Base-by-base conservation (phyloP, 2,329 filamentous ascomycete genomes). In the Talaromyces marneffei region DNA sequence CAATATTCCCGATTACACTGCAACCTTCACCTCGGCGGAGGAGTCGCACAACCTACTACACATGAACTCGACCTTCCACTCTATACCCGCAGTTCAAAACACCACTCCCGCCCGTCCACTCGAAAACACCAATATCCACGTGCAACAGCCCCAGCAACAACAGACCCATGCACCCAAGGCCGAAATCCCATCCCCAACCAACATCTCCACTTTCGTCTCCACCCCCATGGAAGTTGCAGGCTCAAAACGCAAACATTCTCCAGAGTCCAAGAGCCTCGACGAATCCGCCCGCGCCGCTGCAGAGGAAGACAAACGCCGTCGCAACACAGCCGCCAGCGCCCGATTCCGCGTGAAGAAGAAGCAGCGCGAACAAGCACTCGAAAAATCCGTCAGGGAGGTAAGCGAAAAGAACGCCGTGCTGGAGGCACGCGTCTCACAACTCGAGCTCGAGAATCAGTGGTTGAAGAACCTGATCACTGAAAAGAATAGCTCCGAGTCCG, bases 271-370 rank as follows among this genome's bases (percentile, higher is more conserved):
- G 54, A 84, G 75, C 69, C 82, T 88, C 54, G 89, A 92, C 74
- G 89, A 92, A 65, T 80, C 85, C 40, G 87, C 88, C 12, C 87
- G 89, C 40, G 67, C 86, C 5, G 88, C 88, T 12, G 91, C 91
- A 23, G 91, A 96, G 75, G 91, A 96, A 76, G 91, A 96, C 74
- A 95, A 95, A 79, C 88, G 91, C 55, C 86, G 91, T 62, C 87
- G 91, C 65, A 96, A 96, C 78, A 95, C 92, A 2, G 91, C 91
- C 33, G 91, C 91, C 60, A 92, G 88, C 66, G 91, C 91, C 18
- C 88, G 91, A 55, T 96, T 96, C 83, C 88, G 91, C 63, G 86
- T 94, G 73, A 96, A 96, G 86, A 96, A 96, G 87, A 96, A 96
- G 85, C 90, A 94, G 78, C 88, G 91, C 56, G 91, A 96, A 79